Conservation (phyloP, 2,329 filamentous ascomycete genomes). For the Botrytis sinoallii region DNA sequence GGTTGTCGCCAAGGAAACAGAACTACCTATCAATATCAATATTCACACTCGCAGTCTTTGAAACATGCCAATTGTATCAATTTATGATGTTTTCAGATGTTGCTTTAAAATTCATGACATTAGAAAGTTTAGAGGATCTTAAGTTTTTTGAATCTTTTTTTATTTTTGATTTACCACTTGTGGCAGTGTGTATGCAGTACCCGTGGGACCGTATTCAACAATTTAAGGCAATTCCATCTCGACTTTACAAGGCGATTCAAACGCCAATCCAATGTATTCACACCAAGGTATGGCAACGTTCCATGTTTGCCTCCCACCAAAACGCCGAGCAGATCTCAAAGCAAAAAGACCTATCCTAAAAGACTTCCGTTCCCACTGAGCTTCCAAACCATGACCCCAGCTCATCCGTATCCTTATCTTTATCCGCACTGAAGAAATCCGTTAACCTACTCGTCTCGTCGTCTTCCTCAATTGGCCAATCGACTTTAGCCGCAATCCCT, state of each 20-base stretch:
- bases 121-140: neutral
- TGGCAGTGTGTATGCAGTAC: neutral
- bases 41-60: neutral
- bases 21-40: neutral
- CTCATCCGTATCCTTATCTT: conserved; percentile 49
- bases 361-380: conserved; percentile 33
- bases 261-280: neutral
- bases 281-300: neutral
- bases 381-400: conserved; percentile 77
- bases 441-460: conserved; percentile 67
- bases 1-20: neutral
- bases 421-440: conserved; percentile 61
- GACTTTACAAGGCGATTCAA: neutral
- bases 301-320: neutral
- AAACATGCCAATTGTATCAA: neutral
- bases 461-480: conserved; percentile 78
- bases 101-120: neutral
- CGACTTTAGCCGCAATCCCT: conserved; percentile 64
- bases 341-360: conserved; percentile 27
- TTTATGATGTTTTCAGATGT: neutral
- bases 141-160: neutral
- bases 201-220: neutral
- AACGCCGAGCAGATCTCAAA: neutral
- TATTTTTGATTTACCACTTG: neutral
- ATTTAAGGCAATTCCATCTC: neutral